Evolutionary conservation across 768 basidiomycete genomes (phyloP).

Genomic region (Kwoniella mangroviensis): DNA sequence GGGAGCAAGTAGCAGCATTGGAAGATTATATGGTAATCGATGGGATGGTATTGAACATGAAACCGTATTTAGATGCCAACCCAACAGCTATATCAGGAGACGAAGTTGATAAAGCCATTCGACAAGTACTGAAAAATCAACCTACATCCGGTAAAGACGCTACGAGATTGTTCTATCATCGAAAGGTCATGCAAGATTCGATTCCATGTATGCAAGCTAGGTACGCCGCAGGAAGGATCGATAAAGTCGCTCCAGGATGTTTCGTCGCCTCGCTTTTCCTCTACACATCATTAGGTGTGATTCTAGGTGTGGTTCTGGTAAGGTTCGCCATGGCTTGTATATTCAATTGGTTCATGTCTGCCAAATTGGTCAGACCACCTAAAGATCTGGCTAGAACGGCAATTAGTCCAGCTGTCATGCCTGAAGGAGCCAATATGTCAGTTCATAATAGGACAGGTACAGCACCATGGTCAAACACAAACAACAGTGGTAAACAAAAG

Average conservation of each 20-base stretch:
- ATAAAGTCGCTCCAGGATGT: slow-evolving; percentile 95
- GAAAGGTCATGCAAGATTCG: slow-evolving; percentile 67
- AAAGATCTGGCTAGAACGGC: slow-evolving; percentile 77
- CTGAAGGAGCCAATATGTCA: slow-evolving; percentile 93
- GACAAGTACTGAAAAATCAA: slow-evolving; percentile 66
- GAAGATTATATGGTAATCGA: slow-evolving; percentile 84
- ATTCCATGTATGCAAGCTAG: slow-evolving; percentile 81
- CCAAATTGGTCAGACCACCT: slow-evolving; percentile 76
- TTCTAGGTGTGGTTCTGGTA: slow-evolving; percentile 84
- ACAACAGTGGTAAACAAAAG: slow-evolving; percentile 8
- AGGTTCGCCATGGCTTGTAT: slow-evolving; percentile 95
- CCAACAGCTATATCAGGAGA: slow-evolving; percentile 72
- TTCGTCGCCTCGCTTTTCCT: slow-evolving; percentile 87
- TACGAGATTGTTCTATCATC: slow-evolving; percentile 82
- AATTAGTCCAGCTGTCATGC: slow-evolving; percentile 94
- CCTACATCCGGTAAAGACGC: slow-evolving; percentile 77
- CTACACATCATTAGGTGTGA: slow-evolving; percentile 86
- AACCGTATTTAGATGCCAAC: slow-evolving; percentile 78
- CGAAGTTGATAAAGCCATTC: slow-evolving; percentile 79
- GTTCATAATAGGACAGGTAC: slow-evolving; percentile 88
- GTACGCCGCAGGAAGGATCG: slow-evolving; percentile 92
- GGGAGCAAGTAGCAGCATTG: slow-evolving; percentile 79
- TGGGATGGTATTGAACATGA: slow-evolving; percentile 90
- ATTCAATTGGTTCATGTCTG: slow-evolving; percentile 95
- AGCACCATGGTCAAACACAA: slow-evolving; percentile 79